Evolutionary conservation across 441 rosid species (phyloP).

Genomic region (Mallotus repandus): DNA sequence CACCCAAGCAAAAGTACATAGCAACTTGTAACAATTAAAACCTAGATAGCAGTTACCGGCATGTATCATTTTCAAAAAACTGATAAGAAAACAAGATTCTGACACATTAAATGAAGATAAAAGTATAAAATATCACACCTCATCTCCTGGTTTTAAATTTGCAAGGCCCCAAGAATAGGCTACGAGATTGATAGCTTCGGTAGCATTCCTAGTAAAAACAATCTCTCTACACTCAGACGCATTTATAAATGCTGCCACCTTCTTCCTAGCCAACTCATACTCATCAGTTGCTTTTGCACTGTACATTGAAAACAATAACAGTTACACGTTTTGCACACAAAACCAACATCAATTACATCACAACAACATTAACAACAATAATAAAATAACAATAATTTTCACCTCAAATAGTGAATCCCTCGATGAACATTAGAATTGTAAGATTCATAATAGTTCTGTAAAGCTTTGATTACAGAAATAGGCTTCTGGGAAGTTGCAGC

Average conservation of each 20-base stretch:
- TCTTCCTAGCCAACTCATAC: constrained; percentile 87
- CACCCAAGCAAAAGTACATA: no score
- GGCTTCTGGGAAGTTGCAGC: constrained; percentile 98
- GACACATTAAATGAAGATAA: neutral
- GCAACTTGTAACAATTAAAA: no score
- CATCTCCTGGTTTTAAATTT: constrained; percentile 70
- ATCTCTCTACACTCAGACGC: constrained; percentile 71
- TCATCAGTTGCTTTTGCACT: constrained; percentile 95
- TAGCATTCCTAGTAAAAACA: constrained; percentile 87
- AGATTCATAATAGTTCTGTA: constrained; percentile 66
- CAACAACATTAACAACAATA: neutral
- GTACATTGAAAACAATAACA: neutral
- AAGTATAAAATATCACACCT: constrained; percentile 43
- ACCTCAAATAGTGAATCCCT: constrained; percentile 88
- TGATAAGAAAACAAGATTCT: neutral
- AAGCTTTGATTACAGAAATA: constrained; percentile 54
- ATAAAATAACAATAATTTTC: neutral
- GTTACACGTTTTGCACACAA: neutral
- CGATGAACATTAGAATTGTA: constrained; percentile 88
- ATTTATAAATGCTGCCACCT: constrained; percentile 79
- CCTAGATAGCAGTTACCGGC: neutral
- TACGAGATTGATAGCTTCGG: constrained; percentile 93
- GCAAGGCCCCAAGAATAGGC: constrained; percentile 83
- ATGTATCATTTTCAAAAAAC: neutral
- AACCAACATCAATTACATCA: neutral